phyloP scores from a whole-genome alignment of 441 rosid genomes.

The Codiaeum variegatum region DNA sequence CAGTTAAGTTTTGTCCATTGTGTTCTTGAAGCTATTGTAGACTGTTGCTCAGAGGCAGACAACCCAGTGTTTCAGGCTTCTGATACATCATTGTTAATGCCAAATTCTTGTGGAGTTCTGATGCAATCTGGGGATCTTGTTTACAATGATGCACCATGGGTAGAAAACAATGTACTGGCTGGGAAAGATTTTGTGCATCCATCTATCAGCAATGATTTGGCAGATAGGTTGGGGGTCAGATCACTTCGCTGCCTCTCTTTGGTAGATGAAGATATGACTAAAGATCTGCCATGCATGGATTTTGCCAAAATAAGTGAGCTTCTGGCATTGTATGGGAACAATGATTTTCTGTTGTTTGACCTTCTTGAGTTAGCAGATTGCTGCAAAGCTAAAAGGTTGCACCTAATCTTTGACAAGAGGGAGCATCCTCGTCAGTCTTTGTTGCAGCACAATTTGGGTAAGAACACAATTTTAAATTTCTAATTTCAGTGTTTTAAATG shows the following conservation, averaged over 20 bases:
- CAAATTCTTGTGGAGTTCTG: conserved; percentile 73
- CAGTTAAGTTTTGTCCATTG: conserved; percentile 76
- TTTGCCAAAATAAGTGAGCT: conserved; percentile 75
- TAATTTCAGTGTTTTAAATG: conserved; percentile 13
- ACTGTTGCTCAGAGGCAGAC: conserved; percentile 63
- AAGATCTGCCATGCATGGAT: conserved; percentile 97
- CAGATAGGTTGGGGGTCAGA: conserved; percentile 77
- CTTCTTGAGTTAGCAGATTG: conserved; percentile 98
- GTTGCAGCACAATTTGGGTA: conserved; percentile 93
- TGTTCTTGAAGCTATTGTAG: conserved; percentile 88
- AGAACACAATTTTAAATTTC: conserved; percentile 15
- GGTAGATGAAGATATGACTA: conserved; percentile 76
- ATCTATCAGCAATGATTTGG: conserved; percentile 80
- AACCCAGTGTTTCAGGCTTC: conserved; percentile 50
- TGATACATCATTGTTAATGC: conserved; percentile 56
- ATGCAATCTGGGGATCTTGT: conserved; percentile 64
- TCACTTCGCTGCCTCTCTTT: conserved; percentile 86
- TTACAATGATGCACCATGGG: conserved; percentile 99
- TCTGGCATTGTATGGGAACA: conserved; percentile 68
- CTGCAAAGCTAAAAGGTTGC: conserved; percentile 81
- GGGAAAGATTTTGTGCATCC: conserved; percentile 87
- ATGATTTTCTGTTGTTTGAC: conserved; percentile 81
- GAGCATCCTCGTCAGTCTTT: conserved; percentile 85
- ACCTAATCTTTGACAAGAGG: conserved; percentile 86
- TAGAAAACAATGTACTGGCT: conserved; percentile 58